Base-by-base conservation (phyloP, 1,139 yeast genomes). In the Scheffersomyces stambukii region DNA sequence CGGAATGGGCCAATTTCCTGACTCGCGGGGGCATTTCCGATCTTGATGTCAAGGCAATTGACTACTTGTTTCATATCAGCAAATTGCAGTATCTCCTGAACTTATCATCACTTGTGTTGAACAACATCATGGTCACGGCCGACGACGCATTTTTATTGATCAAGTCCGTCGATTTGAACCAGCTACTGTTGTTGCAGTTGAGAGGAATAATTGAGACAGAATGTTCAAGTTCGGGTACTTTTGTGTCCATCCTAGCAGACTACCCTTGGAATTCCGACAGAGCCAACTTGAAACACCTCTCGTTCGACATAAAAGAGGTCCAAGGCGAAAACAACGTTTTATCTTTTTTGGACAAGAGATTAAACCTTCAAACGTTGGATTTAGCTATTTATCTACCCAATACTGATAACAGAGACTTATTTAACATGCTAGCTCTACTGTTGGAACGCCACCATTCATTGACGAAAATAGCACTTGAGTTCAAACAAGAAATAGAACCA, bases 261-360 rank as follows among this genome's bases (percentile, higher is more conserved):
- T n/a, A n/a, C n/a, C n/a, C n/a, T n/a, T n/a, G n/a, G n/a, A n/a
- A n/a, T n/a, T n/a, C n/a, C n/a, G n/a, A n/a, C n/a, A n/a, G n/a
- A 21, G 31, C 17, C 2, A 45, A 37, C 8, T 36, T 71, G 22
- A 45, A 42, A 17, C 45, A 47, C 17, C 42, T 75, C 18, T 50
- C 55, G 13, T 40, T 75, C 2, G 77, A 75, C 40, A 57, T 60
- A 32, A 54, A 74, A 27, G 76, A 75, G 37, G 54, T 66, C 2
- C 29, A 48, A n/a, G n/a, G n/a, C n/a, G n/a, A n/a, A n/a, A n/a
- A n/a, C n/a, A n/a, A n/a, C n/a, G n/a, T n/a, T n/a, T n/a, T n/a
- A n/a, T n/a, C n/a, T n/a, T n/a, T n/a, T n/a, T n/a, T n/a, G n/a
- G n/a, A n/a, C n/a, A n/a, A n/a, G n/a, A n/a, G n/a, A n/a, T n/a